Evolutionary conservation across 73 alveolate species (phyloP).

Genomic region (Tetrahymena elliotti): DNA sequence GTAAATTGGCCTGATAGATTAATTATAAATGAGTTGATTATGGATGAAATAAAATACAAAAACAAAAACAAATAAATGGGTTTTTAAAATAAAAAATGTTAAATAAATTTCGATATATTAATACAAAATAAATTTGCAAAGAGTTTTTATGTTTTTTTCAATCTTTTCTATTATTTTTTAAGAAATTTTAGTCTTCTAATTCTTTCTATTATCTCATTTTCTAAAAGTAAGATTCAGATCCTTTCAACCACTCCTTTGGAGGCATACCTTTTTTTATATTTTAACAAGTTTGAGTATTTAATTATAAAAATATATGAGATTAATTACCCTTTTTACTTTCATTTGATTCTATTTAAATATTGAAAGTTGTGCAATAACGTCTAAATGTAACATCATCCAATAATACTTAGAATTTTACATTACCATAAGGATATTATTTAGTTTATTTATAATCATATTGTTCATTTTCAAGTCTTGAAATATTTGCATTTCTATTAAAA

Average conservation of each 20-base stretch:
- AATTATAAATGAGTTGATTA: not conserved
- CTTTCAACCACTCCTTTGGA: constrained; percentile 9
- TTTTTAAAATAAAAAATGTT: not conserved
- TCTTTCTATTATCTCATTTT: not conserved
- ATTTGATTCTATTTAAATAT: not conserved
- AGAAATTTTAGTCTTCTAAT: not conserved
- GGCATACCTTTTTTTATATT: constrained; percentile 21
- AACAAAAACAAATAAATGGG: not conserved
- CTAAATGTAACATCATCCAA: constrained; percentile 38
- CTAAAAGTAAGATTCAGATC: not conserved
- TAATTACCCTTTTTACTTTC: constrained; percentile 3
- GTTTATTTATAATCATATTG: not conserved
- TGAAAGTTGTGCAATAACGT: constrained; percentile 32
- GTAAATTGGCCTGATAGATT: not conserved
- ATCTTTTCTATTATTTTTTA: not conserved
- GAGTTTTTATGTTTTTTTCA: no score
- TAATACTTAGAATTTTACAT: constrained; percentile 13
- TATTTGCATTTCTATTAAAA: constrained; percentile 15
- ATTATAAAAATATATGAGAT: not conserved
- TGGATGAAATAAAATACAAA: not conserved
- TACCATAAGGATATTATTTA: constrained; percentile 20
- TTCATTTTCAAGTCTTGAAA: constrained; percentile 23
- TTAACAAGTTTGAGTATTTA: not conserved
- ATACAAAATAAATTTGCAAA: no score
- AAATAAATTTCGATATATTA: no score